Evolutionary conservation across 495 filamentous ascomycete species (phyloP), one percentile per base, ranked within the genome.

Genomic region (Aspergillus cavernicola): DNA sequence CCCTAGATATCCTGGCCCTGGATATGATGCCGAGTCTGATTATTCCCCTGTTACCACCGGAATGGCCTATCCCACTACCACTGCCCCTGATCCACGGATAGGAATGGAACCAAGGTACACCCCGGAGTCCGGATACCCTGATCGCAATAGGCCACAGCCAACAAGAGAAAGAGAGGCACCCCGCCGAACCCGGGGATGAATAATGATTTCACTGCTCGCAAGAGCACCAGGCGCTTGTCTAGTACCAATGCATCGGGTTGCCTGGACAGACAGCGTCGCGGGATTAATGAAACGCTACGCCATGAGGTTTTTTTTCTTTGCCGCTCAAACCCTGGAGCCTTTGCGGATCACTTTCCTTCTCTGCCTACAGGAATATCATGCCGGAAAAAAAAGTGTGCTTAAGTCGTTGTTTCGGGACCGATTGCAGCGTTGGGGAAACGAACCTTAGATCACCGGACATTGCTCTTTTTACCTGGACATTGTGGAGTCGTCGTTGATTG

Each of bases 41-140:
- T 75, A 74, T 55, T 67, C 73, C 50, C 66, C 71, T 43, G 71
- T 71, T 44, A 70, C 74, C 26, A 65, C 72, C 43, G 71, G 68
- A 60, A 75, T 74, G 52, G 58, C 63, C 38, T 75, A 75, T 57
- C 71, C 72, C 63, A 39, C 72, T 57, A 72, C 71, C 44, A 68
- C 72, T 61, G 72, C 70, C 63, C 66, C 71, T 59, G 73, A 76
- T 51, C 64, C 70, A 48, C 72, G 73, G 66, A 71, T 75, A 69
- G 69, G 66, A 73, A 74, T 76, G 71, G 73, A 74, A 35, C 62
- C 70, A 47, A 76, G 73, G 71, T 77, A 73, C 54, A 74, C 70
- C 52, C 69, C 73, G 57, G 72, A 74, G 39, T 57, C 60, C 36
- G 29, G 51, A 51, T 74, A 70, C 58, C 35, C 56, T 31, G 72